Evolutionary conservation across 352 stramenopile species (phyloP), one percentile per base, ranked within the genome.

Genomic region (Peronospora destructor): DNA sequence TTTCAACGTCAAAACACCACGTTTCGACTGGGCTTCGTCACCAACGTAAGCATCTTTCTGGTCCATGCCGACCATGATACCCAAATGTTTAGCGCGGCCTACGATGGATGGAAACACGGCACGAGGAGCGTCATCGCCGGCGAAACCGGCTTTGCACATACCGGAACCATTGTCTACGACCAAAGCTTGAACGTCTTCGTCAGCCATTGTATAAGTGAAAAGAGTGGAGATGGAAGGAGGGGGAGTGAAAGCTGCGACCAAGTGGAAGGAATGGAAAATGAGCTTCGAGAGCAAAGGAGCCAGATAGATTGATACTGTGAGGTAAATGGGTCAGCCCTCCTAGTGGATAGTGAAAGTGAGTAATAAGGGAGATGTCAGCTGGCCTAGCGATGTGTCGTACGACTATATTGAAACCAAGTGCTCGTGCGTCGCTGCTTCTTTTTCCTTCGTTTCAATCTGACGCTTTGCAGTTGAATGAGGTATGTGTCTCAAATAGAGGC

Each of bases 51-150:
- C 80, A 57, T 97, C 89, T 63, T 96, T 96, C 62, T 97, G 84
- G 73, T 98, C 80, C 94, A 98, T 98, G 61, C 95, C 95, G 38
- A 98, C 86, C 95, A 98, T 98, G 76, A 98, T 97, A 59, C 94
- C 90, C 26, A 96, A 64, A 74, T 98, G 92, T 76, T 98, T 98
- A 92, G 87, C 64, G 79, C 94, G 50, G 23, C 45, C 76, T 2
- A 87, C 74, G 33, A 87, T 84, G 17, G 69, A 84, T 2, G 73
- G 76, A 59, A 85, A 88, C 32, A 87, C 77, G 36, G 77, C 74
- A 17, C 76, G 71, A 10, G 77, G 77, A 25, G 76, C 69, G 53
- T 89, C 77, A 45, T 89, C 77, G 12, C 77, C 77, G 11, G 75
- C 70, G 49, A 87, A 87, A 45, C 76, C 76, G 46, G 73, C 76